Evolutionary conservation across 305 asterid genomes (phyloP), one percentile per base, ranked within the genome.

Genomic region (Fraxinus albicans): DNA sequence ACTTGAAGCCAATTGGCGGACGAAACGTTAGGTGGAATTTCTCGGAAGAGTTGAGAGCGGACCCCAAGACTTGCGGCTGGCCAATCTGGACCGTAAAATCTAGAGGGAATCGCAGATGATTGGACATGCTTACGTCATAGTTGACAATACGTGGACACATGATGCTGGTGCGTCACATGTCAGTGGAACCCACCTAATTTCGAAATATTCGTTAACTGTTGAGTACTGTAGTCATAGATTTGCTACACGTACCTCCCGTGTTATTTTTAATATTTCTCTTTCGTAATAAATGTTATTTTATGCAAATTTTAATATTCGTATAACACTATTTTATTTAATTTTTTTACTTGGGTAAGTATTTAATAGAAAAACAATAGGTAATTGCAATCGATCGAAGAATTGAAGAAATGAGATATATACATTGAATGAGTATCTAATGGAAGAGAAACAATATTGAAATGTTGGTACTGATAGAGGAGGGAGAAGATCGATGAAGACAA

Each of bases 61-160:
- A 23, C 13, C 73, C 73, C 72, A 19, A 1, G 27, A 23, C 72
- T 8, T 63, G 34, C 29, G 73, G 73, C 34, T 9, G 73, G 77
- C 79, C 34, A 87, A 87, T 87, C 90, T 13, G 38, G 83, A 60
- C 90, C 88, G 90, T 85, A 86, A 12, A 83, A 84, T 84, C 81
- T 6, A 53, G 78, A n/a, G 73, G 74, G 86, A 69, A 72, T 79
- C 77, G 1, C 74, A 67, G 69, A 67, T 44, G 83, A 78, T 85
- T 74, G 83, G 79, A 78, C 88, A 73, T 65, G 58, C 21, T 9
- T 27, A 42, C 36, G 80, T 77, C 84, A 76, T 65, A 23, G 35
- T 65, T 65, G 73, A 65, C 73, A 65, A 65, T 65, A 8, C 33
- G 35, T 19, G 76, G 63, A 73, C 76, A 44, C 84, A 70, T 35